Base-by-base conservation (phyloP, 2,329 filamentous ascomycete genomes). In the Penicillium crustosum region DNA sequence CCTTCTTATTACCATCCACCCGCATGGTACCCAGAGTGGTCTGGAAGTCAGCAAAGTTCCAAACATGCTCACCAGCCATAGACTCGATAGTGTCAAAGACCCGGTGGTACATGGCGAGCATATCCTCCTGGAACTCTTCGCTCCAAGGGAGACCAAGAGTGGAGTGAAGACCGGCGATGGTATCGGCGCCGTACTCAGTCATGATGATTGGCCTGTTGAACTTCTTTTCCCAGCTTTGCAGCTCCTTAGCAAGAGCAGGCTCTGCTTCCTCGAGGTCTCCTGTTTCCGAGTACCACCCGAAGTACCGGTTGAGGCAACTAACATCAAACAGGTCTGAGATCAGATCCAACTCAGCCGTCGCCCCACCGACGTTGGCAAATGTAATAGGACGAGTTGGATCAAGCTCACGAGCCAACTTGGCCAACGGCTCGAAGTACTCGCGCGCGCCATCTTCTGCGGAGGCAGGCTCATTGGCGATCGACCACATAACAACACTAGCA, bases 171-270 rank as follows among this genome's bases (percentile, higher is more conserved):
- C 71, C 71, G 0, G 70, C 57, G 4, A 69, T 19, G 0, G 68
- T 68, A 45, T 73, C 70, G 0, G 66, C 69, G 0, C 70, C 70
- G 23, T 72, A 72, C 54, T 72, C 70, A 2, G 62, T 57, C 57
- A 72, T 68, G 29, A 72, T 57, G 21, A 72, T 72, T 0, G 70
- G 70, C 55, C 69, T 70, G 5, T 61, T 44, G 21, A 64, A 70
- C 21, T 64, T 70, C 12, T 52, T 36, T 47, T 65, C 49, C 68
- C 69, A 71, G 1, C 58, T 61, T 1, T 41, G 36, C 0, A 72
- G 35, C 35, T 72, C 70, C 27, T 57, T 50, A 27, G 64, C 61
- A 1, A 73, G 62, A 2, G 35, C 62, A 0, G 35, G 39, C 43
- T 70, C 68, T 2, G 70, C 70, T 3, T 56, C 52, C 6, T 41